Evolutionary conservation across 2,329 filamentous ascomycete species (phyloP).

Genomic region (Alternaria conjuncta): DNA sequence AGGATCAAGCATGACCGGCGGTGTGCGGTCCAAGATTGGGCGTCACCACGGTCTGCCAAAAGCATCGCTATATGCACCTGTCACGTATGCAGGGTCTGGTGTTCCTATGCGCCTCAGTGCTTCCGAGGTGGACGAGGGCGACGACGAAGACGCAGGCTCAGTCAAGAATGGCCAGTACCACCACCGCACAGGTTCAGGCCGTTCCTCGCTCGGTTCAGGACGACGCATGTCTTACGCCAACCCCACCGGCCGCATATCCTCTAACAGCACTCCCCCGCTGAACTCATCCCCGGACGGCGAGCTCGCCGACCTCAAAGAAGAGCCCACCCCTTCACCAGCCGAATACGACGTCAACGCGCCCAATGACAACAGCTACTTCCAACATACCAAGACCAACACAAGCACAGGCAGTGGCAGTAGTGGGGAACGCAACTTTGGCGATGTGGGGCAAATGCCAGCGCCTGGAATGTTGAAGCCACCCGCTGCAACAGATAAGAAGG

Average conservation of each 20-base stretch:
- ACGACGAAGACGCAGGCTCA: constrained; percentile 72
- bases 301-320: constrained; percentile 50
- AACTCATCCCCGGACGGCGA: constrained; percentile 41
- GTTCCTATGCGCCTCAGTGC: constrained; percentile 92
- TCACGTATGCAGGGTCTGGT: constrained; percentile 76
- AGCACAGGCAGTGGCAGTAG: constrained; percentile 53
- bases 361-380: constrained; percentile 51
- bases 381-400: constrained; percentile 49
- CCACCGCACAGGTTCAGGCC: constrained; percentile 74
- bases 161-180: constrained; percentile 57
- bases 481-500: constrained; percentile 55
- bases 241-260: constrained; percentile 56
- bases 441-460: constrained; percentile 58
- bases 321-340: constrained; percentile 56
- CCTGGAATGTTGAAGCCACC: constrained; percentile 53
- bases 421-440: constrained; percentile 60
- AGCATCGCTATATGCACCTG: constrained; percentile 78
- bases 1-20: constrained; percentile 48
- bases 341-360: constrained; percentile 36
- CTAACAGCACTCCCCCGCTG: constrained; percentile 62
- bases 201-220: constrained; percentile 65
- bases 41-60: constrained; percentile 83
- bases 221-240: constrained; percentile 48
- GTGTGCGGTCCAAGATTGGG: constrained; percentile 78
- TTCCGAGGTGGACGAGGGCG: constrained; percentile 91